Conservation (phyloP, 306 rosid genomes). For the Citrullus amarus region DNA sequence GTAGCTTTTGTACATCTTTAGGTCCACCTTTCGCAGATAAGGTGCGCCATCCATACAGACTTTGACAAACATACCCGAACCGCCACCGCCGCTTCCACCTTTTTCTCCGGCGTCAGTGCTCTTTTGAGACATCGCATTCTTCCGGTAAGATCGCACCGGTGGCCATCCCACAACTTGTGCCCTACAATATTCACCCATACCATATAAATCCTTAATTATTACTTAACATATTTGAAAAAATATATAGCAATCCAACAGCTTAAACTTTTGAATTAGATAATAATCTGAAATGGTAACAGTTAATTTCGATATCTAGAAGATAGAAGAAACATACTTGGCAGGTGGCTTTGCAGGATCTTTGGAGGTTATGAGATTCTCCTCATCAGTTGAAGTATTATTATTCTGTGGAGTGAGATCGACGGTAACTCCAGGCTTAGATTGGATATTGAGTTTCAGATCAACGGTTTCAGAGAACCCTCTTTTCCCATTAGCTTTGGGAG, state of each 20-base stretch:
- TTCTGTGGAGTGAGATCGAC: constrained; percentile 29
- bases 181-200: constrained; percentile 18
- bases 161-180: constrained; percentile 99
- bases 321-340: constrained; percentile 42
- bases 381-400: constrained; percentile 33
- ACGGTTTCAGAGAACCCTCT: constrained; percentile 89
- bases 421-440: constrained; percentile 27
- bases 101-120: constrained; percentile 28
- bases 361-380: constrained; percentile 35
- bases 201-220: neutral
- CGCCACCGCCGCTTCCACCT: constrained; percentile 11
- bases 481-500: constrained; percentile 52
- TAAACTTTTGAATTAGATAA: neutral
- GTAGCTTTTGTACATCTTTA: constrained; percentile 86
- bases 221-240: too few relatives aligned
- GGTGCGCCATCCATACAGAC: constrained; percentile 99
- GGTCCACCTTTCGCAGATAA: constrained; percentile 94
- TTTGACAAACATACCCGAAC: constrained; percentile 52
- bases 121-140: constrained; percentile 82
- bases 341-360: constrained; percentile 88
- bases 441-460: constrained; percentile 76
- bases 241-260: too few relatives aligned
- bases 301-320: too few relatives aligned
- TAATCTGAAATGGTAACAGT: too few relatives aligned
- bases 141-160: constrained; percentile 92